These are phyloP conservation scores for Marasmius fiardii DNA, from an alignment of 1,284 basidiomycete species.

Conservation along the genomic window DNA sequence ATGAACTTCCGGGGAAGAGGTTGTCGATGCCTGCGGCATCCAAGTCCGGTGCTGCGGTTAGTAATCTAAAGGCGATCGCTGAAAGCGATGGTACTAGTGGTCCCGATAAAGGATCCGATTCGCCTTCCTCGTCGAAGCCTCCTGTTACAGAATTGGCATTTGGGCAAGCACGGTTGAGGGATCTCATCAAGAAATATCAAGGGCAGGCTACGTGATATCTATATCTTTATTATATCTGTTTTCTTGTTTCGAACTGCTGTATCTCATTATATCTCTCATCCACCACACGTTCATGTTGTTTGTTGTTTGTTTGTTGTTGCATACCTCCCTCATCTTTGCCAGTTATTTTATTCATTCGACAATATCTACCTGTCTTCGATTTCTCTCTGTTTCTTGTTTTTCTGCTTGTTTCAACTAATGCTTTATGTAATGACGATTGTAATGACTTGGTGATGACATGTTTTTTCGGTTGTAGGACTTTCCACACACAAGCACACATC, in stretches of 20 bases:
- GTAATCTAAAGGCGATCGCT: slow-evolving; percentile 17
- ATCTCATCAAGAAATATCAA: slow-evolving; percentile 80
- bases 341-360: neutral
- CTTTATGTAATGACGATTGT: too few species aligned
- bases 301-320: neutral
- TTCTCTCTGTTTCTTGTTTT: too few species aligned
- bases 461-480: too few species aligned
- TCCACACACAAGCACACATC: too few species aligned
- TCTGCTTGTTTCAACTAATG: too few species aligned
- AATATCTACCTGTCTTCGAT: too few species aligned
- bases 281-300: neutral
- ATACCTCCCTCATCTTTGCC: too few species aligned
- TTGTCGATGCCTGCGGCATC: neutral
- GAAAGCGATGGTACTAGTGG: slow-evolving; percentile 11
- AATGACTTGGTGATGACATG: too few species aligned
- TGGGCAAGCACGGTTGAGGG: slow-evolving; percentile 69
- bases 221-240: neutral
- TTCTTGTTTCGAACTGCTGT: neutral
- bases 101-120: slow-evolving; percentile 13
- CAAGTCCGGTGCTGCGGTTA: slow-evolving; percentile 12
- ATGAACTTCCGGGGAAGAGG: slow-evolving; percentile 7
- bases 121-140: slow-evolving; percentile 19
- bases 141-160: slow-evolving; percentile 52
- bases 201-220: slow-evolving; percentile 15
- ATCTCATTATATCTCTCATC: neutral